phyloP scores from a whole-genome alignment of 176 grass and related monocot species.

The Eremochloa ophiuroides region DNA sequence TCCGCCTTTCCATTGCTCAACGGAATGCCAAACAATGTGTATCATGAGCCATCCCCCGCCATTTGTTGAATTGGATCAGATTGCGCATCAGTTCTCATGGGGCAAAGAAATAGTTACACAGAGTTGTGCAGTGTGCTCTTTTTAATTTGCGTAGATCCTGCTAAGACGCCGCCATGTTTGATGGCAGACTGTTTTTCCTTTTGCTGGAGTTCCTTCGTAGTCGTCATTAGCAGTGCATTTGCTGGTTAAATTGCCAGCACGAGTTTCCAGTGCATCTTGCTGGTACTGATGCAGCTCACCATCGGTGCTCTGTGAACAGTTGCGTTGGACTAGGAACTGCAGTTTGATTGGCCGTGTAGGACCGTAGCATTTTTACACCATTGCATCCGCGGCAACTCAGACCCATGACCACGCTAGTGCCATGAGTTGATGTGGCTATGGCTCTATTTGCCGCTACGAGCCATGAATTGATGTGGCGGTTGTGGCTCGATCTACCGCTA shows the following conservation, averaged over 20 bases:
- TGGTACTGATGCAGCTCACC: not conserved
- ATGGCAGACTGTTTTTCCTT: not conserved
- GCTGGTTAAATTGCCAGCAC: not conserved
- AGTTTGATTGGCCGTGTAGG: too few relatives aligned
- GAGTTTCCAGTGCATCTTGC: too few relatives aligned
- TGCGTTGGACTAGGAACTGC: not conserved
- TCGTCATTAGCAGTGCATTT: not conserved
- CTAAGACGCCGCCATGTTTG: not conserved
- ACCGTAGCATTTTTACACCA: not conserved
- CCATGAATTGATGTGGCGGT: too few relatives aligned
- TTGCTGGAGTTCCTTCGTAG: not conserved
- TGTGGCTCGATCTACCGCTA: too few relatives aligned
- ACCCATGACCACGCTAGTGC: too few relatives aligned
- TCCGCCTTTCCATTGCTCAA: too few relatives aligned
- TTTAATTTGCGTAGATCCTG: not conserved
- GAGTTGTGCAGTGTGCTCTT: not conserved
- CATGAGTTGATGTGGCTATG: too few relatives aligned
- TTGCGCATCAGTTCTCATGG: not conserved
- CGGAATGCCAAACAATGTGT: too few relatives aligned
- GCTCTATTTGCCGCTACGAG: not conserved
- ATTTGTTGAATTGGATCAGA: slow-evolving; percentile 1
- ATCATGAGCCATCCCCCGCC: not conserved
- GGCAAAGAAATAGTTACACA: not conserved
- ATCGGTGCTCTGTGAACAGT: not conserved
- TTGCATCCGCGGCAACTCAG: not conserved